phyloP scores from a whole-genome alignment of 2,329 filamentous ascomycete genomes.

The Tolypocladium ovalisporum region DNA sequence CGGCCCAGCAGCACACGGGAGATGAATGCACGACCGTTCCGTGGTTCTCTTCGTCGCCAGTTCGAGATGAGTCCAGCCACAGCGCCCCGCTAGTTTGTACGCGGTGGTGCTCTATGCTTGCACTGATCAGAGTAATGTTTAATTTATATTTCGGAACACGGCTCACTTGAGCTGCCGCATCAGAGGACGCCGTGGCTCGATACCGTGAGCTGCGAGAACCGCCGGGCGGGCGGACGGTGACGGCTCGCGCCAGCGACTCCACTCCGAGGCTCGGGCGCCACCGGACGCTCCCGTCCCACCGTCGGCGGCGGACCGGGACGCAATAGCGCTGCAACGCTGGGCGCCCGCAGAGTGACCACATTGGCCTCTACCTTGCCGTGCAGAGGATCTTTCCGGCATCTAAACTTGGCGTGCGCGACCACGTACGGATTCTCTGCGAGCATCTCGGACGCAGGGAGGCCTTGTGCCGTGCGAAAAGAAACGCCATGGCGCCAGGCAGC shows the following conservation, averaged over 20 bases:
- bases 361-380: no score
- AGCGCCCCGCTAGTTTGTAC: background rate
- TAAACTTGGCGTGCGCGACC: no score
- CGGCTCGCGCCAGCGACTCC: background rate
- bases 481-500: background rate
- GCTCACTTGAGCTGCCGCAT: background rate
- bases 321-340: background rate
- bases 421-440: background rate
- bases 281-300: background rate
- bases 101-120: no score
- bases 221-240: background rate
- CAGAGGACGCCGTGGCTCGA: background rate
- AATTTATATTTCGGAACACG: background rate
- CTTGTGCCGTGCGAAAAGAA: background rate
- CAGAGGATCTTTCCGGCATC: no score
- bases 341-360: no score
- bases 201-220: background rate
- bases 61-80: background rate
- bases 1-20: no score
- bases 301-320: background rate
- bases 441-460: background rate
- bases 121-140: no score
- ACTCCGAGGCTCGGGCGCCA: background rate
- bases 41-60: background rate
- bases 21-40: no score